Conservation (phyloP, 2,329 filamentous ascomycete genomes). For the Colletotrichum tofieldiae region DNA sequence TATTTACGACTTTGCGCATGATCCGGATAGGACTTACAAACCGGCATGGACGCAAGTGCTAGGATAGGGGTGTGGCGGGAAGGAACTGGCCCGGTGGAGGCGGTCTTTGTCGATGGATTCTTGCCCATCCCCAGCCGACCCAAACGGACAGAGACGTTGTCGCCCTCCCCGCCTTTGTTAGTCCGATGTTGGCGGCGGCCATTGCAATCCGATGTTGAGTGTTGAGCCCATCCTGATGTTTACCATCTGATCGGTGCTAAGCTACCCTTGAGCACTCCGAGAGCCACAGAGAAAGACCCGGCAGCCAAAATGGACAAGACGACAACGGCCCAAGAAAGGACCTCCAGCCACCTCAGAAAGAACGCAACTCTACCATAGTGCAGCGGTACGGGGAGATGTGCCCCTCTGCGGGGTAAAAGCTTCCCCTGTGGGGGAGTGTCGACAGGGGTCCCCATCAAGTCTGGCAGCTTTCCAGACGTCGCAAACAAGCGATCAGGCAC, state of each 20-base stretch:
- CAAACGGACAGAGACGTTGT: background rate
- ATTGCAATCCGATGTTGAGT: background rate
- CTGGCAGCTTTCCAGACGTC: background rate
- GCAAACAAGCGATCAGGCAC: constrained; percentile 8
- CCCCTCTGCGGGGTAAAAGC: constrained; percentile 42
- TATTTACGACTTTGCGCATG: constrained; percentile 20
- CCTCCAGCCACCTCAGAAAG: constrained; percentile 23
- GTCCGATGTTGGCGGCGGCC: background rate
- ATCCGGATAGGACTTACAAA: constrained; percentile 8
- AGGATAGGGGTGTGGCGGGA: background rate
- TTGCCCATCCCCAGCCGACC: background rate
- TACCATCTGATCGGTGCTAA: background rate
- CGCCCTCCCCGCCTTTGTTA: background rate
- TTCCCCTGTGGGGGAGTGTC: constrained; percentile 32
- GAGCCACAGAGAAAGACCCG: background rate
- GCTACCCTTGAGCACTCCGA: background rate
- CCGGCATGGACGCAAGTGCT: constrained; percentile 23
- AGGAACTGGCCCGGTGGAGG: background rate
- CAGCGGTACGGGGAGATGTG: constrained; percentile 25
- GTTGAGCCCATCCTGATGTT: background rate
- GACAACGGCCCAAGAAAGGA: constrained; percentile 13
- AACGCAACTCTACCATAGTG: constrained; percentile 5
- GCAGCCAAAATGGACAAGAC: constrained; percentile 3
- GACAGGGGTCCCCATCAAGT: constrained; percentile 29
- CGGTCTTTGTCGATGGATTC: background rate